These are phyloP conservation scores for Wickerhamiella parazyma DNA, from an alignment of 805 yeast species.

Conservation along the genomic window DNA sequence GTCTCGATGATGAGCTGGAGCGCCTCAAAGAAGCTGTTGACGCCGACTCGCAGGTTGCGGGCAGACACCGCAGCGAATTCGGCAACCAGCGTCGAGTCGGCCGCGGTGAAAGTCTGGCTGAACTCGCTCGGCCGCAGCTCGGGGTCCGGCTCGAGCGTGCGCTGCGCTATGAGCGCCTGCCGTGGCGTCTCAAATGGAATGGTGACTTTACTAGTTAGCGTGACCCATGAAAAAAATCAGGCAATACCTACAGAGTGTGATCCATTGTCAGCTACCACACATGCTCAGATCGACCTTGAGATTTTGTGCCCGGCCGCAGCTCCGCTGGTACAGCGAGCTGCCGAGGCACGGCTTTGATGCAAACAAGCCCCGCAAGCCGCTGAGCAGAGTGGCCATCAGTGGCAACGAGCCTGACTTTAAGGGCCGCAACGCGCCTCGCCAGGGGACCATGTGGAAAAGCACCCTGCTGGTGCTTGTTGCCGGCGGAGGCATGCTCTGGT, in stretches of 20 bases:
- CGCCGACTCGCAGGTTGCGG: slow-evolving; percentile 69
- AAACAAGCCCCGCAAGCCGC: slow-evolving; percentile 39
- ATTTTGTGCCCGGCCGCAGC: too few relatives aligned
- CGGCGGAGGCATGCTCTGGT: slow-evolving; percentile 60
- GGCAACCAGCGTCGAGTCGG: slow-evolving; percentile 21
- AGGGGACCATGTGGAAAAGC: slow-evolving; percentile 55
- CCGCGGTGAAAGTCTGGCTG: slow-evolving; percentile 31
- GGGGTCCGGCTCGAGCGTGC: slow-evolving; percentile 65
- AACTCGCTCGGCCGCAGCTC: slow-evolving; percentile 61
- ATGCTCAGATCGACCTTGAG: not conserved
- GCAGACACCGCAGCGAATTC: slow-evolving; percentile 32
- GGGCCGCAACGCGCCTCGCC: slow-evolving; percentile 30
- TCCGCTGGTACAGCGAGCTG: not conserved
- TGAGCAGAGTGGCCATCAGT: slow-evolving; percentile 72
- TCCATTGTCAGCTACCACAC: not conserved
- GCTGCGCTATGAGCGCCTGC: slow-evolving; percentile 52
- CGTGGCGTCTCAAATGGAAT: slow-evolving; percentile 48
- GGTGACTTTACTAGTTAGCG: slow-evolving; percentile 4
- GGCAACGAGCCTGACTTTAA: slow-evolving; percentile 34
- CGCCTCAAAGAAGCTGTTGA: slow-evolving; percentile 65
- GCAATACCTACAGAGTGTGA: not conserved
- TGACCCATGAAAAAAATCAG: too few relatives aligned
- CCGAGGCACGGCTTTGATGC: slow-evolving; percentile 20
- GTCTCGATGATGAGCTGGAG: slow-evolving; percentile 68
- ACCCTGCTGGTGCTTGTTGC: slow-evolving; percentile 48